Evolutionary conservation across 2,329 filamentous ascomycete species (phyloP), one percentile per base, ranked within the genome.

Genomic region (Karstenula rhodostoma): DNA sequence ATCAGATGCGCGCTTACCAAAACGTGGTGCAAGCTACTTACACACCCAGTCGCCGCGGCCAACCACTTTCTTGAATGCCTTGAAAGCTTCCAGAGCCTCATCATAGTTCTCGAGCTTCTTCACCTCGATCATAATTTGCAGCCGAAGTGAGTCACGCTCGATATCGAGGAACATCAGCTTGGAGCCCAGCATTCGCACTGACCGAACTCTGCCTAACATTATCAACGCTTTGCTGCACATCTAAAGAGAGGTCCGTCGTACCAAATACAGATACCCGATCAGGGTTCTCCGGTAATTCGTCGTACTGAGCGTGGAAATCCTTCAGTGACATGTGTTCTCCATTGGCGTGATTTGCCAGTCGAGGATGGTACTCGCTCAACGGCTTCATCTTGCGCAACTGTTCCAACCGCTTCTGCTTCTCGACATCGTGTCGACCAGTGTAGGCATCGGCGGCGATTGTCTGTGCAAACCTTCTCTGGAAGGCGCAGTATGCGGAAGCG

Each of bases 101-200:
- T 76, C 62, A n/a, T 72, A 61, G 17, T 54, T 40, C 17, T 75
- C 74, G 62, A 84, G 72, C 54, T 83, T 85, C 60, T 83, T 83
- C 68, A 89, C 83, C 77, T 91, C 91, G 77, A 91, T 85, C 81
- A 96, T 88, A 62, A 89, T 85, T 79, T 99, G 95, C 35, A 96
- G 78, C 65, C 85, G 86, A 67, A 87, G 80, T 59, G 89, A 90
- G 73, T 92, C 88, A 75, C 93, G 88, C 67, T 88, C 83, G 52
- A 98, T 81, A 78, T 95, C 91, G 67, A 97, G 77, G 77, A 99
- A 99, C 64, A 93, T 83, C 68, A 99, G 87, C 78, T 91, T 92
- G 68, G 87, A 89, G 67, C 94, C 89, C 57, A 88, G 85, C 50
- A 86, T 83, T 63, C 92, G 90, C 73, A 91, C 86, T 49, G 89